phyloP scores from a whole-genome alignment of 2,329 filamentous ascomycete genomes.

The Apiospora kogelbergensis region DNA sequence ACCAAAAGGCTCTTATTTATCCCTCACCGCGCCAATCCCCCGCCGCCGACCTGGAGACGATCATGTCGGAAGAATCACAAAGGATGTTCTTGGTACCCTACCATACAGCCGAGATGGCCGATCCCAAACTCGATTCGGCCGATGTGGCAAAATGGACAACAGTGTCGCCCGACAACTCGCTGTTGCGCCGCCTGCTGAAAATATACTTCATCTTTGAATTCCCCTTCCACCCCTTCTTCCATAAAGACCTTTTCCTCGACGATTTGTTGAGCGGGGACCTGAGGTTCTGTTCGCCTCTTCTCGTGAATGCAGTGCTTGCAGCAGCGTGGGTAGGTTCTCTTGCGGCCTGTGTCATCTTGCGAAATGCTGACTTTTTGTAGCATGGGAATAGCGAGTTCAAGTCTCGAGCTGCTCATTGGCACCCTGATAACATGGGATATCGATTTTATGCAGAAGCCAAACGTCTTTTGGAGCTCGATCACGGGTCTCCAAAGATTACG shows the following conservation, averaged over 20 bases:
- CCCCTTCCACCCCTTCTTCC: conserved; percentile 14
- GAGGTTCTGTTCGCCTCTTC: conserved; percentile 15
- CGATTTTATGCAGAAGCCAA: conserved; percentile 39
- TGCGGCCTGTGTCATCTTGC: neutral
- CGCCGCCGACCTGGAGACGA: conserved; percentile 8
- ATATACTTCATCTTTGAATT: conserved; percentile 17
- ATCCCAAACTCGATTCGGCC: conserved; percentile 21
- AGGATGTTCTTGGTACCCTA: conserved; percentile 23
- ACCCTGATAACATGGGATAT: conserved; percentile 33
- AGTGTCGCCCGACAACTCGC: conserved; percentile 24
- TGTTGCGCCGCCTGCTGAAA: conserved; percentile 20
- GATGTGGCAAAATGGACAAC: conserved; percentile 28
- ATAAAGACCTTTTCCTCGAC: conserved; percentile 17
- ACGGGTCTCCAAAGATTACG: conserved; percentile 24
- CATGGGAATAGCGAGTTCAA: conserved; percentile 27
- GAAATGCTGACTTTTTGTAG: conserved; percentile 21
- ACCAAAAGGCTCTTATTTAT: conserved; percentile 14
- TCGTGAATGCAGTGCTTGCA: conserved; percentile 23
- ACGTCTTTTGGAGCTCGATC: conserved; percentile 38
- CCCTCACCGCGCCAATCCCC: neutral
- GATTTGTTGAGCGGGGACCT: conserved; percentile 13
- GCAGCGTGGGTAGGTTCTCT: conserved; percentile 26
- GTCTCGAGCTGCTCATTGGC: conserved; percentile 36
- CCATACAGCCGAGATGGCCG: conserved; percentile 25
- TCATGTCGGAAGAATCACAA: conserved; percentile 16